phyloP scores from a whole-genome alignment of 345 rosid genomes.

The Eucalyptus caleyi region DNA sequence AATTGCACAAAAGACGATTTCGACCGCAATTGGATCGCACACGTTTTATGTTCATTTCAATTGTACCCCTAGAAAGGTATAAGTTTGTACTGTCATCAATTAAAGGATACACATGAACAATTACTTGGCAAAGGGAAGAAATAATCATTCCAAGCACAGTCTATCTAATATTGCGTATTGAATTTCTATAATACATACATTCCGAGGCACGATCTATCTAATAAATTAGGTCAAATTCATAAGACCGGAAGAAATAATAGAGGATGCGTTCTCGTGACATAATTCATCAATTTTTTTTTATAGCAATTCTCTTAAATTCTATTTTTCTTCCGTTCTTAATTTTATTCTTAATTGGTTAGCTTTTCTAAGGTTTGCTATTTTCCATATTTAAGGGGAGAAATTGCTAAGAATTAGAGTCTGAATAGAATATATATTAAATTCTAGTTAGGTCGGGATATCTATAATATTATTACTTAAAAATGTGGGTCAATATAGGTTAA shows the following conservation, averaged over 20 bases:
- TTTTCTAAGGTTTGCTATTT: neutral
- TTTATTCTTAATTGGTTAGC: neutral
- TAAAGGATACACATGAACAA: neutral
- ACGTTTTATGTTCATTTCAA: neutral
- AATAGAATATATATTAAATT: accelerated
- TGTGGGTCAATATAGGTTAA: neutral
- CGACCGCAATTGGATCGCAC: accelerated
- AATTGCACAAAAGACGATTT: no score
- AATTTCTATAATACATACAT: no score
- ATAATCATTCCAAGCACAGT: no score
- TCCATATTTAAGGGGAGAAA: neutral
- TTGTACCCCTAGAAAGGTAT: neutral
- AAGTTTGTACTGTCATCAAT: neutral
- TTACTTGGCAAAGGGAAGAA: neutral
- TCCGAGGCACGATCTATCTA: accelerated
- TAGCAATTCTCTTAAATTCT: neutral
- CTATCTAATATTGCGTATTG: no score
- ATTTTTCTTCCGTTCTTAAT: neutral
- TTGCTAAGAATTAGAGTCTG: neutral
- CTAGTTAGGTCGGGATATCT: accelerated
- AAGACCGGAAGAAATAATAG: accelerated
- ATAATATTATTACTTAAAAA: neutral
- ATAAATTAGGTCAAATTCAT: neutral
- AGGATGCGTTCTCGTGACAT: neutral
- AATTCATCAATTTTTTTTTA: no score